Conservation (phyloP, 495 filamentous ascomycete species). For the Friedmanniomyces endolithicus region DNA sequence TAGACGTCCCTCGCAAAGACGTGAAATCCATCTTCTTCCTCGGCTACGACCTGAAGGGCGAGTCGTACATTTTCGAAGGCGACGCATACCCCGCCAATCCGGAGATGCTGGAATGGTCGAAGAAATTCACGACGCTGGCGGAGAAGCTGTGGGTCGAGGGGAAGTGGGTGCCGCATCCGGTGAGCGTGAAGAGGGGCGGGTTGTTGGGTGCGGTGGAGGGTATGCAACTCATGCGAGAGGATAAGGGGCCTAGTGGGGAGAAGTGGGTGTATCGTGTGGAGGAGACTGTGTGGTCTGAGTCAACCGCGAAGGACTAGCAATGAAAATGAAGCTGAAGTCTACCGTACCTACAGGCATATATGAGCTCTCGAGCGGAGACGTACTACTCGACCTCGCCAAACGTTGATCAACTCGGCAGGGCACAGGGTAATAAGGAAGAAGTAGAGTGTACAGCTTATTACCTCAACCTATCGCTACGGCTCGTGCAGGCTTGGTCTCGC, state of each 20-base stretch:
- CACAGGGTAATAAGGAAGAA: too few relatives aligned
- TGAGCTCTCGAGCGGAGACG: too few relatives aligned
- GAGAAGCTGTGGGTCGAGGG: slow-evolving; percentile 37
- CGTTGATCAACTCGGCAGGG: too few relatives aligned
- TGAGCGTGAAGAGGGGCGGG: slow-evolving; percentile 34
- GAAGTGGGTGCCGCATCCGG: slow-evolving; percentile 40
- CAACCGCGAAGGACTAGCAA: too few relatives aligned
- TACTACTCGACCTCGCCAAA: too few relatives aligned
- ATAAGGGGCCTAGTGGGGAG: slow-evolving; percentile 39
- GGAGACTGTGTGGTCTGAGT: slow-evolving; percentile 4
- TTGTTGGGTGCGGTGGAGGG: slow-evolving; percentile 41
- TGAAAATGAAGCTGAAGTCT: too few relatives aligned
- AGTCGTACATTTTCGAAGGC: slow-evolving; percentile 16
- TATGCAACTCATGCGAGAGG: slow-evolving; percentile 36
- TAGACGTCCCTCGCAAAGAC: slow-evolving; percentile 13
- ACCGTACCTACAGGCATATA: too few relatives aligned
- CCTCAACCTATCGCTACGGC: too few relatives aligned
- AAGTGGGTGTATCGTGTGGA: slow-evolving; percentile 40
- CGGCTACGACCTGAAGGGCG: slow-evolving; percentile 24
- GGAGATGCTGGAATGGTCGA: slow-evolving; percentile 32
- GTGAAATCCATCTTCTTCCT: slow-evolving; percentile 23
- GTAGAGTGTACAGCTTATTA: too few relatives aligned
- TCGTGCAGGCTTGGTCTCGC: too few relatives aligned
- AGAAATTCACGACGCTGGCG: slow-evolving; percentile 27
- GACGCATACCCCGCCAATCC: slow-evolving; percentile 6